A percentile compares a stretch with the other conserved stretches of the same genome.
Conservation (phyloP, 306 rosid genomes). For the Pyrus pyrifolia region DNA sequence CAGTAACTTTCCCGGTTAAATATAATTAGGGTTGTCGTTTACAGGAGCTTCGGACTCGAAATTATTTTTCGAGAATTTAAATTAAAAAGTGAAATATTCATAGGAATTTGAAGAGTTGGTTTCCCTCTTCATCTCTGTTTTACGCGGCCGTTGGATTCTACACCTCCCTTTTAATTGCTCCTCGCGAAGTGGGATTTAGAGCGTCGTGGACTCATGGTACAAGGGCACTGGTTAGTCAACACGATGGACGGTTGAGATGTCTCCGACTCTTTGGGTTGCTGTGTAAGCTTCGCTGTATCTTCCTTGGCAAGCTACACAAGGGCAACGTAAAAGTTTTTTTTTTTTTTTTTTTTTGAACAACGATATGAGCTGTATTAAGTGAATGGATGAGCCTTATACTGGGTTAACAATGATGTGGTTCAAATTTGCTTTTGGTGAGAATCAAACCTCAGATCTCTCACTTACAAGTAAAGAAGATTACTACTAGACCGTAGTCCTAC, state of each 20-base stretch:
- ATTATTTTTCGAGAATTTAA: background rate
- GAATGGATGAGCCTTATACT: too few species aligned
- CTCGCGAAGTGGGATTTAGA: background rate
- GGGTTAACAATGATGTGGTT: accelerated
- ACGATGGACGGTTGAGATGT: background rate
- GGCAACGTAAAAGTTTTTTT: too few species aligned
- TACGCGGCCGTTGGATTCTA: background rate
- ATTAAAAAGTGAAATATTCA: background rate
- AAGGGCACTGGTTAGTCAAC: background rate
- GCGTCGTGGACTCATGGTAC: background rate
- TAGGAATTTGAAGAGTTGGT: background rate
- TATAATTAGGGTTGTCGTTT: too few species aligned
- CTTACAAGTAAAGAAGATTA: too few species aligned
- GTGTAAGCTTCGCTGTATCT: background rate
- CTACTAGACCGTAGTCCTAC: too few species aligned
- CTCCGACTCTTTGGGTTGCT: background rate
- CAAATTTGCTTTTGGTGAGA: accelerated
- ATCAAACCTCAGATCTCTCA: too few species aligned
- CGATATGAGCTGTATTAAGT: too few species aligned
- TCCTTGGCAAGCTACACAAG: background rate
- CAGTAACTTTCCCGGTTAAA: background rate
- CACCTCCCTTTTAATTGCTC: background rate
- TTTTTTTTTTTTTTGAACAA: too few species aligned
- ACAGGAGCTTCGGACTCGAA: background rate
- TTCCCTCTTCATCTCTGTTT: background rate